phyloP scores from a whole-genome alignment of 768 basidiomycete genomes.

The Suillus occidentalis region DNA sequence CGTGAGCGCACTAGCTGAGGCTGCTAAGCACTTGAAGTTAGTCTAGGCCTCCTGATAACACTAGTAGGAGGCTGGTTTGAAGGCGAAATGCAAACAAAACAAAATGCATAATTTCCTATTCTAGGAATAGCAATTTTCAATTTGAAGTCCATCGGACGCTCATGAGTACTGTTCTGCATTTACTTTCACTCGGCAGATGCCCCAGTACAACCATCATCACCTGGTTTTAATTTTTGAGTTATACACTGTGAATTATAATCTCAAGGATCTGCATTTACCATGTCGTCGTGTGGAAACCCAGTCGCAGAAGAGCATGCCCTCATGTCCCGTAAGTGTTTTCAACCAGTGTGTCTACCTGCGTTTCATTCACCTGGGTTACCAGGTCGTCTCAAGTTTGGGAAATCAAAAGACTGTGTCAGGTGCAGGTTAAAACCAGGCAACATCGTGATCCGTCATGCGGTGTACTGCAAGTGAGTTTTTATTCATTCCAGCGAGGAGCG shows the following conservation, averaged over 20 bases:
- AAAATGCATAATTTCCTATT: background rate
- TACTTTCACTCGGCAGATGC: background rate
- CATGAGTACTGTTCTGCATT: too few species aligned
- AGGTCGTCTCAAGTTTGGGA: constrained; percentile 71
- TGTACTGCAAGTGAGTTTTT: constrained; percentile 72
- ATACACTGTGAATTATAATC: background rate
- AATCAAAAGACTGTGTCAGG: constrained; percentile 66
- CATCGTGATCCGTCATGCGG: constrained; percentile 74
- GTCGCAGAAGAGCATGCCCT: constrained; percentile 55
- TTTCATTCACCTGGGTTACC: constrained; percentile 1
- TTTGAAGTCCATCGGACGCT: too few species aligned
- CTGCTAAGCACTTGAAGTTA: background rate
- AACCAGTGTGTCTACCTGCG: background rate
- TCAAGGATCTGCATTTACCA: constrained; percentile 9
- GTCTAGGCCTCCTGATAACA: too few species aligned
- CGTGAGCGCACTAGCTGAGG: background rate
- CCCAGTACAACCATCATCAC: background rate
- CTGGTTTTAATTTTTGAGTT: background rate
- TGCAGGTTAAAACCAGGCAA: constrained; percentile 68
- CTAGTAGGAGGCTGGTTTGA: too few species aligned
- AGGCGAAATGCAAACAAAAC: too few species aligned
- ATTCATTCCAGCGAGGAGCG: background rate
- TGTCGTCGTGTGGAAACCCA: constrained; percentile 66
- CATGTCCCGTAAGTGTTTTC: constrained; percentile 59
- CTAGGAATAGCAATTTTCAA: background rate